Base-by-base conservation (phyloP, 306 rosid species). In the Rosa chinensis region DNA sequence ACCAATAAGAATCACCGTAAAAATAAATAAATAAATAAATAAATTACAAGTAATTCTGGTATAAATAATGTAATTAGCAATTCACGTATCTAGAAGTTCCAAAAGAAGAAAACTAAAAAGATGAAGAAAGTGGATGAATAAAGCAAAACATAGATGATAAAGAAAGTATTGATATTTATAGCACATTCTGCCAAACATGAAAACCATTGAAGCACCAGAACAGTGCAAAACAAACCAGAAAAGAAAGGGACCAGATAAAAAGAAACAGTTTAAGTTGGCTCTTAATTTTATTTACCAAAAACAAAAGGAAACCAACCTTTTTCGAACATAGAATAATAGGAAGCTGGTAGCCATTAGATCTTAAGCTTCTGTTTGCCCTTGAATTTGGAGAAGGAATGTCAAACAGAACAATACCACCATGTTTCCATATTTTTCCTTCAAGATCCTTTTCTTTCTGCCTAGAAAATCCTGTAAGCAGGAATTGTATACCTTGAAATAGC, bases 401-500 rank as follows among this genome's bases (percentile, higher is more conserved):
- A 70, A 68, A 75, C 55, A 92, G 93, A 79, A 92, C 82, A 77
- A 87, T 81, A 66, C 95, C 99, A 63, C 97, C 97, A 72, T 92
- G 85, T 78, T 85, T 87, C 79, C 93, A 79, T 85, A 94, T 82
- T 80, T 85, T 80, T 77, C 82, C 79, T 83, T 90, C 93, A 82
- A 85, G 52, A 62, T 88, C 89, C 82, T 81, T 86, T 87, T 81
- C 88, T 76, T 83, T 92, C 77, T 83, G 89, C 77, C 88, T 82
- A 63, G 95, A 84, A 82, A 89, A 83, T 77, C 99, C 99, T 8
- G 99, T 89, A 64, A 94, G 86, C 72, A 94, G 87, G 88, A 94
- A 94, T 35, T 86, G 91, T 79, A 84, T 79, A 52, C 93, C 97
- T 66, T 82, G 92, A 83, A 94, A 89, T 70, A 91, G 83, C 66